Base-by-base conservation (phyloP, 1,139 yeast species). In the Wickerhamomyces sp. region DNA sequence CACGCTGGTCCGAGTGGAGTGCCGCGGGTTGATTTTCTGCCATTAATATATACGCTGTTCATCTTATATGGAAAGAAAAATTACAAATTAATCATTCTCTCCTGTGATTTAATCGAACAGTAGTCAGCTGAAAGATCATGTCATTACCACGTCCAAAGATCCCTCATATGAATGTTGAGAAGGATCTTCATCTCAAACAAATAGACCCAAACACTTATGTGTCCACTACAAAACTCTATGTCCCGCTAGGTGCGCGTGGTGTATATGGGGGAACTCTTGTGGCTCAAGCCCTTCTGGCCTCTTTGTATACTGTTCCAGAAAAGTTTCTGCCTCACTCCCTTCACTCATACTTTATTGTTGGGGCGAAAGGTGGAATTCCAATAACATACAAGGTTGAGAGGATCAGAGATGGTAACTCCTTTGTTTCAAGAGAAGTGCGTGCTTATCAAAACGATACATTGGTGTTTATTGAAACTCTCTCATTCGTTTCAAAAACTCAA, bases 251-350 rank as follows among this genome's bases (percentile, higher is more conserved):
- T 1, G 86, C 86, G 3, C 61, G 85, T 28, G 91, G 89, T 1
- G 77, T 83, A 2, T 84, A 81, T 60, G 95, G 94, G 1, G 95
- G 95, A 3, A 77, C 82, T 26, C 67, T 80, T 37, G 78, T 83
- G 29, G 85, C 87, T 1, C 94, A 84, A 53, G 64, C 89, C 1
- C 58, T 83, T 8, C 58, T 75, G 42, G 89, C 88, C 2, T 83
- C 85, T 2, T 63, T 78, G 26, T 71, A 63, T 31, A 68, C 74
- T 1, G 62, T 61, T 6, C 62, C 64, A 3, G 56, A 48, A 4
- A 46, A 55, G 1, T 73, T 70, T 55, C 57, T 58, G 26, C 78
- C 78, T 8, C 65, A 68, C 28, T 70, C 78, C 4, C 43, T 72
- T 32, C 79, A 74, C 44, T 69, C 75, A 28, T 72, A 70, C 48